Evolutionary conservation across 2,329 filamentous ascomycete species (phyloP), one percentile per base, ranked within the genome.

Genomic region (Phaeosphaeria sp.): DNA sequence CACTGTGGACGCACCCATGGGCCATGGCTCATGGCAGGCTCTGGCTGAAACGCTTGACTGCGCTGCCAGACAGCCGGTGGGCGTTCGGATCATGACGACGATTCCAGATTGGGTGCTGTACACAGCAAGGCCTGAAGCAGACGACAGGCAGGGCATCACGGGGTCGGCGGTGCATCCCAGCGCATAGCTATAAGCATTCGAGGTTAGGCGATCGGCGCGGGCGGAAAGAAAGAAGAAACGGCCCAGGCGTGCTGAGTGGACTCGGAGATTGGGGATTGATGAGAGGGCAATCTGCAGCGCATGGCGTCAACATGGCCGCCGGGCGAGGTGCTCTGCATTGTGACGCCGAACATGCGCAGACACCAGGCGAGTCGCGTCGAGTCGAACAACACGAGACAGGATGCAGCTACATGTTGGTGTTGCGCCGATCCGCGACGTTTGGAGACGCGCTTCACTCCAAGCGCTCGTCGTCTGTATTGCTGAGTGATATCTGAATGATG

Each of bases 401-500:
- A n/a, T 15, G 17, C 36, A 39, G 36, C 36, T 39, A 6, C 36
- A 17, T 39, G 36, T 39, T 39, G 36, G 36, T n/a, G 20, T 30
- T 54, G 51, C 43, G 44, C 36, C 25, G 46, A 48, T 50, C 33
- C 15, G 23, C 27, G 3, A 43, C 46, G 39, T 46, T 15, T 46
- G 15, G 36, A 27, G 21, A 21, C 20, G 44, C 25, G 43, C 23
- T 33, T 20, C 33, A 41, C 17, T 41, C 30, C 46, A 21, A 44
- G 43, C 33, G 51, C 20, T 27, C 27, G 21, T 44, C 43, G 6
- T 25, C 20, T 22, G 10, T 25, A 23, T 27, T 69, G 71, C 68
- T 75, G 73, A 64, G 71, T 74, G 64, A 69, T 71, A 67, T 56
- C 68, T 75, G 73, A 64, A 71, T 74, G 64, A 69, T 71, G 68